Percentiles rank a stretch among this genome's conserved stretches.
Evolutionary conservation across 495 filamentous ascomycete genomes (phyloP).

Genomic region (Penicillium turbatum): DNA sequence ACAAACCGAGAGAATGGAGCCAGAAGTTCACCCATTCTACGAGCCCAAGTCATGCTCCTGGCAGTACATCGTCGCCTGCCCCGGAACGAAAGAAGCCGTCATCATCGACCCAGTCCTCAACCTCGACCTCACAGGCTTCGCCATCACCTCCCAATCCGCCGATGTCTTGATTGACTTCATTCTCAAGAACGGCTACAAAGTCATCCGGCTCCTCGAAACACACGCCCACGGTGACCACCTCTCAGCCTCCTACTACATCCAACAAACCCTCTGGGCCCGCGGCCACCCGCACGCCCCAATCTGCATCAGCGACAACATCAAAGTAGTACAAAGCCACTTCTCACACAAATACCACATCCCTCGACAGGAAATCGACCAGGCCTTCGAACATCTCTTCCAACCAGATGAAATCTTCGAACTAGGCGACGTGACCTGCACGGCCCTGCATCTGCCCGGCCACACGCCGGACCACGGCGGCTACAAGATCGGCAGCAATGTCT

Average conservation of each 20-base stretch:
- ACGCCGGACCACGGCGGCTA: conserved; percentile 56
- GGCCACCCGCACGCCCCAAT: conserved; percentile 27
- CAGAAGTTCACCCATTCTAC: conserved; percentile 34
- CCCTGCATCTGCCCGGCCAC: conserved; percentile 51
- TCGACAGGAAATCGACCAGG: conserved; percentile 30
- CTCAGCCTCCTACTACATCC: conserved; percentile 50
- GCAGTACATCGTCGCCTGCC: conserved; percentile 53
- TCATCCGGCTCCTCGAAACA: conserved; percentile 48
- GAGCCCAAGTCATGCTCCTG: conserved; percentile 45
- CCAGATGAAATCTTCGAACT: conserved; percentile 46
- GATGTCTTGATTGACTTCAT: conserved; percentile 39
- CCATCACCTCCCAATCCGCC: conserved; percentile 42
- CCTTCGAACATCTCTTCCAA: conserved; percentile 46
- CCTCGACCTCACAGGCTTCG: conserved; percentile 37
- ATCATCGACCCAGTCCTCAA: conserved; percentile 56
- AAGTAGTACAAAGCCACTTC: conserved; percentile 40
- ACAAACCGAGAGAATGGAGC: conserved; percentile 16
- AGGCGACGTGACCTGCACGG: conserved; percentile 37
- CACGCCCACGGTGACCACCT: conserved; percentile 56
- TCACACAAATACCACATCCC: conserved; percentile 40
- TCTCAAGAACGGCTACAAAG: conserved; percentile 34
- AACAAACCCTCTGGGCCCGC: conserved; percentile 28
- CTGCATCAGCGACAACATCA: conserved; percentile 48
- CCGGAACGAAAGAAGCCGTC: conserved; percentile 36
- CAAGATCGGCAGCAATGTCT: conserved; percentile 50